A percentile compares a stretch with the other conserved stretches of the same genome.
Conservation (phyloP, 2,329 filamentous ascomycete genomes). For the Neophaeococcomyces mojaviensis region DNA sequence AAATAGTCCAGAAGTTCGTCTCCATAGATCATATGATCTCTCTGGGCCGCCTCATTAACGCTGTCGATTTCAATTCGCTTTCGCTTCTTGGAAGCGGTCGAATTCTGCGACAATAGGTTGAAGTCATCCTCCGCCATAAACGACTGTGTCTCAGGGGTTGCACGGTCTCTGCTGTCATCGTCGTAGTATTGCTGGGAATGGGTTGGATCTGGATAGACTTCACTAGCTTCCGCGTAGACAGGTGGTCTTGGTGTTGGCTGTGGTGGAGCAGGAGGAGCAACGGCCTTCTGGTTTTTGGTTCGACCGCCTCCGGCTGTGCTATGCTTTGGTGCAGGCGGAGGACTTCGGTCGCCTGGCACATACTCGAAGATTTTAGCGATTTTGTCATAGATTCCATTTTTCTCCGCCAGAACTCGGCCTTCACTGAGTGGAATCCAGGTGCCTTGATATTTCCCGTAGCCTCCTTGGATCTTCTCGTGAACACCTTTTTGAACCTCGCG, state of each 20-base stretch:
- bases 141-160: constrained; percentile 74
- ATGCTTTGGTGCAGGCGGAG: constrained; percentile 89
- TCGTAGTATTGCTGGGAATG: constrained; percentile 63
- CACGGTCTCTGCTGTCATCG: constrained; percentile 75
- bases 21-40: constrained; percentile 82
- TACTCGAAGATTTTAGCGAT: constrained; percentile 85
- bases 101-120: constrained; percentile 60
- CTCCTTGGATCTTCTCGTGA: constrained; percentile 96
- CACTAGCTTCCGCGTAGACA: constrained; percentile 6
- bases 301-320: constrained; percentile 63
- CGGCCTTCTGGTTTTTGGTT: constrained; percentile 65
- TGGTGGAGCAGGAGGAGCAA: constrained; percentile 56
- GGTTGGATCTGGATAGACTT: constrained; percentile 22
- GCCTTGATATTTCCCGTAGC: constrained; percentile 98
- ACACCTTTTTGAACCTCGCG: constrained; percentile 92
- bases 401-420: constrained; percentile 72
- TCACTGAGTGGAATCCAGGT: constrained; percentile 91
- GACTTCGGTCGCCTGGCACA: constrained; percentile 73
- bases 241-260: constrained; percentile 28
- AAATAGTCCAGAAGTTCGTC: constrained; percentile 96
- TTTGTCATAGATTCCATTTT: constrained; percentile 79
- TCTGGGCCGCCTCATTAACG: constrained; percentile 46
- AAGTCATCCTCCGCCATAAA: constrained; percentile 79
- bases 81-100: constrained; percentile 57
- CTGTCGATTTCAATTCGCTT: constrained; percentile 62